These are phyloP conservation scores for Rhododendron henanense DNA, from an alignment of 148 eudicot genomes.

Conservation along the genomic window DNA sequence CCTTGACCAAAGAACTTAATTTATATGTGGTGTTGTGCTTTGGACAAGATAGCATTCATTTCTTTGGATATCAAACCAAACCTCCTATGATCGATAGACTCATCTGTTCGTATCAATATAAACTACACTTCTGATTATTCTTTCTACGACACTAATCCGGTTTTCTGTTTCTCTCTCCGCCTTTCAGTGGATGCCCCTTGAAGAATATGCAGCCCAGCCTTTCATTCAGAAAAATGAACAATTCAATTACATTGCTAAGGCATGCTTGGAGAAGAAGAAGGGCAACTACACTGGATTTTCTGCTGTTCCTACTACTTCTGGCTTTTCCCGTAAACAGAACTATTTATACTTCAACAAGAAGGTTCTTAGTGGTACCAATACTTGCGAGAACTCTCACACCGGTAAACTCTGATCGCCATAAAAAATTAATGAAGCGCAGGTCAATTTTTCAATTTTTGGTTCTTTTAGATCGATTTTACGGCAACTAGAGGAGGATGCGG, in stretches of 20 bases:
- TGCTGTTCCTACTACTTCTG: conserved; percentile 23
- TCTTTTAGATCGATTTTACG: neutral
- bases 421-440: neutral
- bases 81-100: neutral
- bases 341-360: conserved; percentile 27
- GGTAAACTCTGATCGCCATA: neutral
- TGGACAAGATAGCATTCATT: neutral
- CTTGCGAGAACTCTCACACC: neutral
- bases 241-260: conserved; percentile 21
- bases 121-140: neutral
- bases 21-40: neutral
- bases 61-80: neutral
- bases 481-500: neutral
- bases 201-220: conserved; percentile 49
- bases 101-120: neutral
- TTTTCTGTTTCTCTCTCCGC: neutral
- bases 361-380: neutral
- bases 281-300: conserved; percentile 34
- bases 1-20: neutral
- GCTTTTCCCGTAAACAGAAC: conserved; percentile 24
- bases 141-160: neutral
- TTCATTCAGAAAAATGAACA: conserved; percentile 28
- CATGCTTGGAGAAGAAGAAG: conserved; percentile 31
- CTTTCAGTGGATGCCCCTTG: conserved; percentile 50
- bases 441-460: neutral